Percentiles rank a stretch among this genome's conserved stretches.
Conservation (phyloP, 768 basidiomycete species). For the Mycena latifolia region DNA sequence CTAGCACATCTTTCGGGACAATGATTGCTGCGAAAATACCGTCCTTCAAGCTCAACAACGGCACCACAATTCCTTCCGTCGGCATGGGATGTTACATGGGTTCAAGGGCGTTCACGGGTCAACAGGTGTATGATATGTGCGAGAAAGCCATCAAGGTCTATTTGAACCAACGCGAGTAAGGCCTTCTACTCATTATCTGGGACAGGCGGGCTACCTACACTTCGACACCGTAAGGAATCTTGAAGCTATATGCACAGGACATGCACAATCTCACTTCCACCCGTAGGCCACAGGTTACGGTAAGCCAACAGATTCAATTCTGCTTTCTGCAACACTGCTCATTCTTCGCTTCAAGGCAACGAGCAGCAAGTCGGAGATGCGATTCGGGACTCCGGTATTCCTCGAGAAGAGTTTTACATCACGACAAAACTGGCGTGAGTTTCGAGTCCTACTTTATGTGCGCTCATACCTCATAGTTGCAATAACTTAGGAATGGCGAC, state of each 20-base stretch:
- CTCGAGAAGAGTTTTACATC: constrained; percentile 59
- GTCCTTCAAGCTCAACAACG: constrained; percentile 45
- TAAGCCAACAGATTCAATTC: background rate
- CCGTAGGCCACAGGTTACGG: constrained; percentile 34
- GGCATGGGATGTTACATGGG: constrained; percentile 43
- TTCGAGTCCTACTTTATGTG: constrained; percentile 37
- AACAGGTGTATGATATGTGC: constrained; percentile 32
- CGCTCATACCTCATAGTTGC: background rate
- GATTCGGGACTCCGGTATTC: constrained; percentile 58
- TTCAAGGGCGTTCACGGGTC: constrained; percentile 8
- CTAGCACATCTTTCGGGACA: too few species aligned
- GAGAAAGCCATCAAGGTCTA: constrained; percentile 25
- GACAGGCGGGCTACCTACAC: constrained; percentile 58
- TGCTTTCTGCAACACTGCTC: background rate
- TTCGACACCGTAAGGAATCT: constrained; percentile 44
- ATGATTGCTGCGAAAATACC: constrained; percentile 41
- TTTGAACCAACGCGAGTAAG: too few species aligned
- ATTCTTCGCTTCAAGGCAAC: constrained; percentile 49
- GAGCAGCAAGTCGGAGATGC: constrained; percentile 61
- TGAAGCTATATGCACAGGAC: background rate
- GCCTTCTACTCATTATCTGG: too few species aligned
- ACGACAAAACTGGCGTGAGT: constrained; percentile 59
- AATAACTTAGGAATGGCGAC: constrained; percentile 41
- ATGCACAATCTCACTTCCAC: background rate
- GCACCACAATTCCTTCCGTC: constrained; percentile 45